Conservation (phyloP, 2,329 filamentous ascomycete species). For the Lachnellula occidentalis region DNA sequence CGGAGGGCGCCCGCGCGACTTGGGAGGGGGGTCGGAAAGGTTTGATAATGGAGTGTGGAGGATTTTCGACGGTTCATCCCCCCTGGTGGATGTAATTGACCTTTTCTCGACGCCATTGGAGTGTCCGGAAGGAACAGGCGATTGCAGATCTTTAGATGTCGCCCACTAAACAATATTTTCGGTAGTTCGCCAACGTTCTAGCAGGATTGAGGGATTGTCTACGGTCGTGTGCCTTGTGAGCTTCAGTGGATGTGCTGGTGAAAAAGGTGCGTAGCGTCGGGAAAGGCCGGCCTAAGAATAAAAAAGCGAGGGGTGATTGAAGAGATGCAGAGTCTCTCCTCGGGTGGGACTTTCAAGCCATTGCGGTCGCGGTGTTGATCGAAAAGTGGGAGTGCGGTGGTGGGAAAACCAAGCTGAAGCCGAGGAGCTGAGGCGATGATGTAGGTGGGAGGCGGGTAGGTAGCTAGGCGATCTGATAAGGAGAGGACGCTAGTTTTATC, state of each 20-base stretch:
- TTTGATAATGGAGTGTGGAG: slow-evolving; percentile 64
- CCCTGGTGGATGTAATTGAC: neutral
- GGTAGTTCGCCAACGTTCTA: neutral
- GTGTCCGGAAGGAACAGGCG: neutral
- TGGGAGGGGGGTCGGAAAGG: slow-evolving; percentile 73
- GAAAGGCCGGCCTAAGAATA: neutral
- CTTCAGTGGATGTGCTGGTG: neutral
- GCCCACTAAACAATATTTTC: neutral
- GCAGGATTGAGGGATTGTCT: neutral
- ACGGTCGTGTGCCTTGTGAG: neutral
- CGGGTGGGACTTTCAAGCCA: neutral
- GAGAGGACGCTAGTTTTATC: neutral
- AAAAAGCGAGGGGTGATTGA: neutral
- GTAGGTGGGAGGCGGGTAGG: slow-evolving; percentile 6
- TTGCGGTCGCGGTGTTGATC: neutral
- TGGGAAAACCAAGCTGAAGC: slow-evolving; percentile 8
- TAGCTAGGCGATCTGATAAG: slow-evolving; percentile 2
- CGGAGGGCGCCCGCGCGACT: slow-evolving; percentile 47
- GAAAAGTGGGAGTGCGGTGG: neutral
- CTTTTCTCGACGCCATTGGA: slow-evolving; percentile 1
- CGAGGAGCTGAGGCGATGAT: slow-evolving; percentile 5
- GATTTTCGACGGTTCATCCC: slow-evolving; percentile 30
- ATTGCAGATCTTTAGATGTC: neutral
- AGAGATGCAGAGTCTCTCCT: neutral
- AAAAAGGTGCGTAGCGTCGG: neutral